Conservation (phyloP, 257 asterid genomes). For the Coffea eugenioides region DNA sequence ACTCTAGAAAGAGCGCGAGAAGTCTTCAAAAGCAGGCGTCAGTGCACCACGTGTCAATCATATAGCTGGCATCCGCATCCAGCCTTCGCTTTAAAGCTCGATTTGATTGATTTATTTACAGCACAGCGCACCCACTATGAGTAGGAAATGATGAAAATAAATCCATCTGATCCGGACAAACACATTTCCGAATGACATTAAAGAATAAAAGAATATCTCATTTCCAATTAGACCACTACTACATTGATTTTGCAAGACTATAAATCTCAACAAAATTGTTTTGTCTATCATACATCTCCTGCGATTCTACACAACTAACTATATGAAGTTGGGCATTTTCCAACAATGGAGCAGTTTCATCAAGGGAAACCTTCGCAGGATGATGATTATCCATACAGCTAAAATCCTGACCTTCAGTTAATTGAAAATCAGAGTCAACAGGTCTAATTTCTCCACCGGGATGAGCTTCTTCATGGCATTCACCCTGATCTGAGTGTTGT, state of each 20-base stretch:
- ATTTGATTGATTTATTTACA: too few relatives aligned
- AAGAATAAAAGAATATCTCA: conserved; percentile 11
- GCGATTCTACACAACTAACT: conserved; percentile 10
- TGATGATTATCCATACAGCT: conserved; percentile 24
- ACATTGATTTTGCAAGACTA: conserved; percentile 14
- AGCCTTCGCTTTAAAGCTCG: too few relatives aligned
- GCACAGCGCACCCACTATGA: too few relatives aligned
- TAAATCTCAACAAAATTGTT: conserved; percentile 8
- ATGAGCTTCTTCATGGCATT: conserved; percentile 24
- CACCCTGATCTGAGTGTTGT: background rate
- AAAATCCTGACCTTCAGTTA: conserved; percentile 27
- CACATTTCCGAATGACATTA: background rate
- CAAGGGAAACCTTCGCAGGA: conserved; percentile 4
- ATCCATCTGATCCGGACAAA: background rate
- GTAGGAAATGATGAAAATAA: too few relatives aligned
- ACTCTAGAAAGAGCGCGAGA: too few relatives aligned
- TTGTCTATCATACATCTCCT: background rate
- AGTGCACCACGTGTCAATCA: too few relatives aligned
- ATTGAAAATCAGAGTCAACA: conserved; percentile 8
- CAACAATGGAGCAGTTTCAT: conserved; percentile 14
- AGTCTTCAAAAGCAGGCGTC: too few relatives aligned
- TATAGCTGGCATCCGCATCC: too few relatives aligned
- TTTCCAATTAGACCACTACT: background rate
- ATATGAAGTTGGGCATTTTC: conserved; percentile 7
- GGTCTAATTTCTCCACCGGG: conserved; percentile 14